These are phyloP conservation scores for Linnemannia hyalina DNA, from an alignment of 192 early-diverging fungal genomes.

Conservation along the genomic window DNA sequence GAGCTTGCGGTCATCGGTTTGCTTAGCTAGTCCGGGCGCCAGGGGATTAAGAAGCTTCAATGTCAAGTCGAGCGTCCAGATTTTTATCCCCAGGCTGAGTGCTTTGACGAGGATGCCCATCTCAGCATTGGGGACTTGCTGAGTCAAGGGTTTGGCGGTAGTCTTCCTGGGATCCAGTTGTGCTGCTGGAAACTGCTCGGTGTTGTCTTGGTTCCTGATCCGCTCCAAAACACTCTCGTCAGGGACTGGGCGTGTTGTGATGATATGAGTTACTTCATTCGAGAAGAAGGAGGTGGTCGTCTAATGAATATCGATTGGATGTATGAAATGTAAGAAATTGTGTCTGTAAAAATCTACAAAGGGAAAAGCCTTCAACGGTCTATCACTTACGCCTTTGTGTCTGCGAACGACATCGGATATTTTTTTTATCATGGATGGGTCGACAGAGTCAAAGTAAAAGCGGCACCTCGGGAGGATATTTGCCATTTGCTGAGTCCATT, in stretches of 20 bases:
- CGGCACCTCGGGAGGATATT: conserved; percentile 23
- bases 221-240: conserved; percentile 12
- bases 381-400: conserved; percentile 22
- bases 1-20: conserved; percentile 11
- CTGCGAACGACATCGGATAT: conserved; percentile 17
- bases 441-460: conserved; percentile 42
- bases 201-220: background rate
- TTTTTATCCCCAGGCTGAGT: conserved; percentile 20
- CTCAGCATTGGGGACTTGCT: conserved; percentile 3
- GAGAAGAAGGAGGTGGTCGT: conserved; percentile 34
- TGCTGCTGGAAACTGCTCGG: background rate
- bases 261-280: conserved; percentile 38
- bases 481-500: conserved; percentile 16
- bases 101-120: conserved; percentile 35
- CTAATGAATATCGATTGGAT: background rate
- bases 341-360: background rate
- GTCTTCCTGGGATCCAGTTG: background rate
- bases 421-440: background rate
- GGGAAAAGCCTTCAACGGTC: background rate
- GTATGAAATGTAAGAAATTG: background rate
- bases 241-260: conserved; percentile 39
- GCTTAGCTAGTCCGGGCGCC: background rate
- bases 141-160: background rate
- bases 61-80: conserved; percentile 27
- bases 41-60: conserved; percentile 15